Conservation (phyloP, 1,139 yeast genomes). For the Saccharomyces pastorianus region DNA sequence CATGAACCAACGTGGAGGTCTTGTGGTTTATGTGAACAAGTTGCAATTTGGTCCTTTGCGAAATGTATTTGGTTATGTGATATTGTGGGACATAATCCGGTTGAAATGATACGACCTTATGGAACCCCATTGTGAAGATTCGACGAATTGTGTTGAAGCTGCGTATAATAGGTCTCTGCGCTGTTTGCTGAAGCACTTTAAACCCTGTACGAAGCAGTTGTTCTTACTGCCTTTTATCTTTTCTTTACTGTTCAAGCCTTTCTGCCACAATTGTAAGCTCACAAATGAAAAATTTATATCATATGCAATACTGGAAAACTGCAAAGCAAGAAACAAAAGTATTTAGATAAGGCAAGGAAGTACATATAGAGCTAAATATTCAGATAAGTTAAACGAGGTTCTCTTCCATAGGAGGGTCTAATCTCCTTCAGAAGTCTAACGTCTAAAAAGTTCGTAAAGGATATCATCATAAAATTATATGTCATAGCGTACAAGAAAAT, state of each 20-base stretch:
- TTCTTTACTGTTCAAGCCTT: not conserved
- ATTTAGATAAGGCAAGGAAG: not conserved
- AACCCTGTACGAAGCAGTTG: not conserved
- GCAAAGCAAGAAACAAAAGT: not conserved
- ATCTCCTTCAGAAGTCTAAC: slow-evolving; percentile 32
- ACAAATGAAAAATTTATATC: not conserved
- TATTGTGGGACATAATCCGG: slow-evolving; percentile 33
- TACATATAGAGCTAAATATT: not conserved
- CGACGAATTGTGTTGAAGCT: slow-evolving; percentile 3
- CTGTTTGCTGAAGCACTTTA: not conserved
- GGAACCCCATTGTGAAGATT: slow-evolving; percentile 17
- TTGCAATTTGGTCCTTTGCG: slow-evolving; percentile 68
- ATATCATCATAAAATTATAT: slow-evolving; percentile 20
- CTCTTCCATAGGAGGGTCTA: slow-evolving; percentile 10
- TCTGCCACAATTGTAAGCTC: not conserved
- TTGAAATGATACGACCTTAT: slow-evolving; percentile 28
- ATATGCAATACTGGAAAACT: not conserved
- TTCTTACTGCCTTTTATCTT: not conserved
- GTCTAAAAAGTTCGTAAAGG: slow-evolving; percentile 29
- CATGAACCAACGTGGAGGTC: slow-evolving; percentile 84
- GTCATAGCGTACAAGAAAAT: not conserved
- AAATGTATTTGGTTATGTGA: slow-evolving; percentile 28
- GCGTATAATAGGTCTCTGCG: not conserved
- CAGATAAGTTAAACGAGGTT: slow-evolving; percentile 15
- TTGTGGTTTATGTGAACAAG: slow-evolving; percentile 61